A percentile compares a stretch with the other conserved stretches of the same genome.
Evolutionary conservation across 768 basidiomycete genomes (phyloP).

Genomic region (Scleroderma bovista): DNA sequence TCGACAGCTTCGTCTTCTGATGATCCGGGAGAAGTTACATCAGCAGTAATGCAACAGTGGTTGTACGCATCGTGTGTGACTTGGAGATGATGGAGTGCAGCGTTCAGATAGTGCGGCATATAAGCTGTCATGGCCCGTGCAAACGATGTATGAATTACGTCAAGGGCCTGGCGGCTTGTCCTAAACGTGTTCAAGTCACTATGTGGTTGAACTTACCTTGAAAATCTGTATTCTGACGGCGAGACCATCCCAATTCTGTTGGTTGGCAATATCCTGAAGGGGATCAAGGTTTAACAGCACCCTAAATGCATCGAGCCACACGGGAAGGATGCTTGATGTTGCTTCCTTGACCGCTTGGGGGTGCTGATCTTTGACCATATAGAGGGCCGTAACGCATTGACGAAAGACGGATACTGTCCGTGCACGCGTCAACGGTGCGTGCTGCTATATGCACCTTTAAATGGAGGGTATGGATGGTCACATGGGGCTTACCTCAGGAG

Average conservation of each 20-base stretch:
- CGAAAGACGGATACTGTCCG: constrained; percentile 84
- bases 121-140: constrained; percentile 63
- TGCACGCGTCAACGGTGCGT: constrained; percentile 78
- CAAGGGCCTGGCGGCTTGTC: constrained; percentile 56
- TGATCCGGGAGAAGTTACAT: constrained; percentile 52
- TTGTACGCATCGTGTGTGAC: constrained; percentile 54
- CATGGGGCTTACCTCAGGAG: constrained; percentile 49
- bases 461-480: constrained; percentile 1
- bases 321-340: constrained; percentile 70
- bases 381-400: constrained; percentile 83
- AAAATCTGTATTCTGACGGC: constrained; percentile 79
- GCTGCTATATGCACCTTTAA: constrained; percentile 35
- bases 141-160: constrained; percentile 76
- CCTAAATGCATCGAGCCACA: constrained; percentile 90
- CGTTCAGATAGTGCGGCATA: constrained; percentile 53
- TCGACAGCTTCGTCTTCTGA: constrained; percentile 76
- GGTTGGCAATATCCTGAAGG: constrained; percentile 50
- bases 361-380: constrained; percentile 93
- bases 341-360: constrained; percentile 84
- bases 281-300: constrained; percentile 66
- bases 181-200: not conserved
- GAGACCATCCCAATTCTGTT: constrained; percentile 74
- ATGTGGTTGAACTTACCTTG: constrained; percentile 46
- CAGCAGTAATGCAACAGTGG: constrained; percentile 54
- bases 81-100: constrained; percentile 55